Percentiles rank a stretch among this genome's conserved stretches.
phyloP scores from a whole-genome alignment of 2,329 filamentous ascomycete genomes.

The Calonectria henricotiae region DNA sequence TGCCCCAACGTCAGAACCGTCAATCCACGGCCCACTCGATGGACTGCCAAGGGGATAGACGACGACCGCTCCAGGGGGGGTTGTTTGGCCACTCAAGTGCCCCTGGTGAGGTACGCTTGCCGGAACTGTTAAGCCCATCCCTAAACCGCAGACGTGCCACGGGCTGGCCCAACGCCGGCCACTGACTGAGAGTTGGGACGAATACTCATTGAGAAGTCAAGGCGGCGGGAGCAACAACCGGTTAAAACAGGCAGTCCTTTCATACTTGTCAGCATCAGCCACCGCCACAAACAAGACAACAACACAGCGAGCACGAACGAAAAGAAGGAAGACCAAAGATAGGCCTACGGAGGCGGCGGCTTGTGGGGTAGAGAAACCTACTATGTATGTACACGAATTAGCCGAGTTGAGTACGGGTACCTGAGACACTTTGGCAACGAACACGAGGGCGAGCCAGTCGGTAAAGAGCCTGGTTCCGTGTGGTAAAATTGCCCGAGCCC shows the following conservation, averaged over 20 bases:
- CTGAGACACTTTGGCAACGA: constrained; percentile 7
- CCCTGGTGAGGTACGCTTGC: background rate
- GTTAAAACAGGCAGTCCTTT: background rate
- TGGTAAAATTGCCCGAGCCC: constrained; percentile 33
- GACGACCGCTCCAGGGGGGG: constrained; percentile 25
- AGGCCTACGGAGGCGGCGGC: background rate
- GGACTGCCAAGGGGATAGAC: constrained; percentile 23
- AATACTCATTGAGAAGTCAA: constrained; percentile 15
- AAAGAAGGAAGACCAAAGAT: background rate
- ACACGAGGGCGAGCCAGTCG: constrained; percentile 24
- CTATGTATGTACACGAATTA: background rate
- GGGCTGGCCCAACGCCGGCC: constrained; percentile 13
- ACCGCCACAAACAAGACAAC: constrained; percentile 12
- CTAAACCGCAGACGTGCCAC: constrained; percentile 30
- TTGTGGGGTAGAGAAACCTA: background rate
- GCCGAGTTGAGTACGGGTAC: background rate
- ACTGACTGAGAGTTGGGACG: constrained; percentile 32
- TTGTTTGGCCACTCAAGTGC: constrained; percentile 25
- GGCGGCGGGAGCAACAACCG: background rate
- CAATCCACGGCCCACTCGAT: constrained; percentile 24
- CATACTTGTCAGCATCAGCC: constrained; percentile 10
- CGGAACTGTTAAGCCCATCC: constrained; percentile 26
- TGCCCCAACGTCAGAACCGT: constrained; percentile 24
- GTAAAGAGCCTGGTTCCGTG: constrained; percentile 26
- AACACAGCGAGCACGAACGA: background rate